Evolutionary conservation across 2,329 filamentous ascomycete genomes (phyloP).

Genomic region (Didymella pinodella): DNA sequence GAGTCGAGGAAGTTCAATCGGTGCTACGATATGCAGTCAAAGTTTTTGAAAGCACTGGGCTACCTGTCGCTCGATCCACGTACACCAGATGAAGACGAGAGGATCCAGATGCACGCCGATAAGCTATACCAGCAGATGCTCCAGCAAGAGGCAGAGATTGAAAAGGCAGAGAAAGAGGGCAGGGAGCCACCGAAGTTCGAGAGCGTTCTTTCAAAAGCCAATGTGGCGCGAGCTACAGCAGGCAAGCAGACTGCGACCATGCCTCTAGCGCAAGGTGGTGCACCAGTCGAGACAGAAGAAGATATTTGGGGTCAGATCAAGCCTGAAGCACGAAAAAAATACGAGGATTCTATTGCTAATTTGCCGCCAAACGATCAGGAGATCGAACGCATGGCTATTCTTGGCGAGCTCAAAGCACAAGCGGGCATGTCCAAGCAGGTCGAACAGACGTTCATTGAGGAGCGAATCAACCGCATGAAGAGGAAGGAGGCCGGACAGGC

Average conservation of each 20-base stretch:
- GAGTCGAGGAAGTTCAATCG: constrained; percentile 81
- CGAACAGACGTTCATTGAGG: constrained; percentile 45
- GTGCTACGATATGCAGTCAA: constrained; percentile 89
- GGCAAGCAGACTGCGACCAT: constrained; percentile 25
- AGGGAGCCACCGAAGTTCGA: constrained; percentile 65
- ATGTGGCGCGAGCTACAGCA: constrained; percentile 38
- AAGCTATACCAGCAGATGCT: constrained; percentile 87
- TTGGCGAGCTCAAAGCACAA: constrained; percentile 46
- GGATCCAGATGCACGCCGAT: constrained; percentile 92
- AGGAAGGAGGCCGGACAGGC: constrained; percentile 46
- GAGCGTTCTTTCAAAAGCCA: constrained; percentile 58
- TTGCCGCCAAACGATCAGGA: constrained; percentile 44
- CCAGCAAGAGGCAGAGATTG: constrained; percentile 77
- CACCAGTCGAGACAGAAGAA: constrained; percentile 28
- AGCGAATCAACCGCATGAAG: constrained; percentile 48
- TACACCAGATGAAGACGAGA: constrained; percentile 77
- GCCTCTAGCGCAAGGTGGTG: constrained; percentile 6
- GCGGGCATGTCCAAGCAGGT: constrained; percentile 43
- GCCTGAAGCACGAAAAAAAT: constrained; percentile 39
- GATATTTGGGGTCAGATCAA: constrained; percentile 46
- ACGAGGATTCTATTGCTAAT: constrained; percentile 45
- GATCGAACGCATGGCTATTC: constrained; percentile 44
- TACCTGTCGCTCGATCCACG: constrained; percentile 76
- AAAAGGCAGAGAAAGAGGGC: constrained; percentile 69
- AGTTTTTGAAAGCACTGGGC: constrained; percentile 88